phyloP scores from a whole-genome alignment of 2,329 filamentous ascomycete species.

The Aureobasidium sp. region DNA sequence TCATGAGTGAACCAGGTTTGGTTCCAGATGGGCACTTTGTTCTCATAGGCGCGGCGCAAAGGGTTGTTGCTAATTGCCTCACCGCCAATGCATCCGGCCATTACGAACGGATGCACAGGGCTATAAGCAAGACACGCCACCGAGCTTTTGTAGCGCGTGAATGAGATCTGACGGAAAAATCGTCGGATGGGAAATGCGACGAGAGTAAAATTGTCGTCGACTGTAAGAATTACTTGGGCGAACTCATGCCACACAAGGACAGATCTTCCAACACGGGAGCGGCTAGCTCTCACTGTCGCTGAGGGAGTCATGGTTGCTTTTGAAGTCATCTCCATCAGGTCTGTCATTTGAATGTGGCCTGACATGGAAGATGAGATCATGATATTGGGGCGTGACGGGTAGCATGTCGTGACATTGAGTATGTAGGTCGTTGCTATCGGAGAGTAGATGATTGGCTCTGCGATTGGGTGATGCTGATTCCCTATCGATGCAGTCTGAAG shows the following conservation, averaged over 20 bases:
- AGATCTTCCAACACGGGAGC: conserved; percentile 43
- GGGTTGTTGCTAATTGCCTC: conserved; percentile 46
- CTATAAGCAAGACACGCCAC: conserved; percentile 41
- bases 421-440: conserved; percentile 42
- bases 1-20: conserved; percentile 54
- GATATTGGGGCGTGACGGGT: conserved; percentile 47
- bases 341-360: conserved; percentile 49
- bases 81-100: conserved; percentile 48
- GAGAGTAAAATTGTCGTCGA: conserved; percentile 49
- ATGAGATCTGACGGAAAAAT: conserved; percentile 42
- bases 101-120: conserved; percentile 47
- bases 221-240: conserved; percentile 46
- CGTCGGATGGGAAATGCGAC: conserved; percentile 44
- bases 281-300: conserved; percentile 40
- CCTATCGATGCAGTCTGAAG: conserved; percentile 29
- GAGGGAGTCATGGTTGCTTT: conserved; percentile 38
- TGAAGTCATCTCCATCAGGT: conserved; percentile 41
- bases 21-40: conserved; percentile 45
- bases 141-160: conserved; percentile 30
- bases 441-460: conserved; percentile 38
- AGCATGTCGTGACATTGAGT: conserved; percentile 41
- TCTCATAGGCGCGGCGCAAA: conserved; percentile 42
- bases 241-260: conserved; percentile 50
- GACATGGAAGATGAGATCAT: conserved; percentile 48
- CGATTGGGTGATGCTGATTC: conserved; percentile 22